Percentiles rank a stretch among this genome's conserved stretches.
Evolutionary conservation across 345 rosid species (phyloP).

Genomic region (Salix suchowensis): DNA sequence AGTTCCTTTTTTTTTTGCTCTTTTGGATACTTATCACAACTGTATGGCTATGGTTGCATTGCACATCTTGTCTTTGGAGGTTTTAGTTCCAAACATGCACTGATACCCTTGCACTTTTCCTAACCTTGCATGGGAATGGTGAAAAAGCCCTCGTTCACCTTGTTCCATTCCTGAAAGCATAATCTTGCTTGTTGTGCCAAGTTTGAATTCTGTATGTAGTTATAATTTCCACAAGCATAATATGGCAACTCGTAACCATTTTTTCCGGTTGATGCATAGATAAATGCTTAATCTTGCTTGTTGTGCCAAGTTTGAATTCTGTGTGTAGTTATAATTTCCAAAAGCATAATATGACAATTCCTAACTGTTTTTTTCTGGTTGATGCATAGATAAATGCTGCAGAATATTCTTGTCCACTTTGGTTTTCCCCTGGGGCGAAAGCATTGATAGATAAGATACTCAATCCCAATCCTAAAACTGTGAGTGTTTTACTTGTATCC

Average conservation of each 20-base stretch:
- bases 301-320: constrained; percentile 3
- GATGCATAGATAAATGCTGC: constrained; percentile 64
- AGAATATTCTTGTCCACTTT: constrained; percentile 64
- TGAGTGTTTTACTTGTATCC: constrained; percentile 43
- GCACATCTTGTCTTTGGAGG: neutral
- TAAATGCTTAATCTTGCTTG: neutral
- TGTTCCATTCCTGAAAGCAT: neutral
- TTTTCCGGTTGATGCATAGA: neutral
- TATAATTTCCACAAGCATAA: constrained; percentile 3
- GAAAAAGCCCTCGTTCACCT: neutral
- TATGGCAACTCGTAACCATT: constrained; percentile 11
- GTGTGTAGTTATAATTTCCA: neutral
- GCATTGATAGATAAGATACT: constrained; percentile 69
- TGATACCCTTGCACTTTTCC: neutral
- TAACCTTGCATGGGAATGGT: neutral
- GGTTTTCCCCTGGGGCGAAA: constrained; percentile 75
- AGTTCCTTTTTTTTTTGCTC: neutral
- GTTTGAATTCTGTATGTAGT: neutral
- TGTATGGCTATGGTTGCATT: neutral
- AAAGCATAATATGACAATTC: constrained; percentile 12
- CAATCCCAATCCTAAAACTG: constrained; percentile 71
- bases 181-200: constrained; percentile 1
- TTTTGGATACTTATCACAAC: neutral
- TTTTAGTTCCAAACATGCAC: constrained; percentile 3
- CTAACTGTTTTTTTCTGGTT: constrained; percentile 13